Base-by-base conservation (phyloP, 225 moss, liverwort and hornwort species). In the Pleurozium schreberi region DNA sequence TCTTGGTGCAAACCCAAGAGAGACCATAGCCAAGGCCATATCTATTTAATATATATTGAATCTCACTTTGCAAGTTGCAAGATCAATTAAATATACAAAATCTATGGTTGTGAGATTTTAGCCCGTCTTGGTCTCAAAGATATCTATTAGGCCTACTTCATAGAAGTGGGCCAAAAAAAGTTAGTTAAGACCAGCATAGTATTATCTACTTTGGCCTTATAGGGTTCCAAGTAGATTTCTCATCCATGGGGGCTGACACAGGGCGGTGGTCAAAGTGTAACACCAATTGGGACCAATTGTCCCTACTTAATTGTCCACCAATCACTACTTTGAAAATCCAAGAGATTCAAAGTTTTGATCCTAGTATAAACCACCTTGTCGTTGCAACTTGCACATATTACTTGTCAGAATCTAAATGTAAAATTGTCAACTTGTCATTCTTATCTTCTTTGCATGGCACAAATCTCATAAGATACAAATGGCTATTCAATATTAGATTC, bases 11-110 rank as follows among this genome's bases (percentile, higher is more conserved):
- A 75, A 50, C 8, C 34, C 8, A 52, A 52, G 2, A 5, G 5
- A 34, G 20, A 34, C 2, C 1, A 23, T 36, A 49, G 19, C 0
- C 0, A 0, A 1, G 18, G 6, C 2, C 0, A 0, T 47, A 34
- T 52, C 14, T 76, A 76, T 52, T 19, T 8, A 53, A 38, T 36
- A 18, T 55, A 55, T 7, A 77, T 3, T 23, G 23, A 3, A 77
- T 14, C 2, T 3, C 3, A 23, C 1, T 4, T 25, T 53, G 25
- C 8, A 0, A 25, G 38, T 14, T 15, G 9, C 10, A 55, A 38
- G 6, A 25, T 16, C 6, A 38, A 55, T 53, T 14, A 76, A 36
- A 52, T 36, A 21, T 0, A 76, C 14, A 36, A 22, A 75, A 50
- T 21, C 20, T 75, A 31, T 50, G 1, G 22, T 53, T 76, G 14